Evolutionary conservation across 805 yeast species (phyloP).

Genomic region (Candida broadrunensis): DNA sequence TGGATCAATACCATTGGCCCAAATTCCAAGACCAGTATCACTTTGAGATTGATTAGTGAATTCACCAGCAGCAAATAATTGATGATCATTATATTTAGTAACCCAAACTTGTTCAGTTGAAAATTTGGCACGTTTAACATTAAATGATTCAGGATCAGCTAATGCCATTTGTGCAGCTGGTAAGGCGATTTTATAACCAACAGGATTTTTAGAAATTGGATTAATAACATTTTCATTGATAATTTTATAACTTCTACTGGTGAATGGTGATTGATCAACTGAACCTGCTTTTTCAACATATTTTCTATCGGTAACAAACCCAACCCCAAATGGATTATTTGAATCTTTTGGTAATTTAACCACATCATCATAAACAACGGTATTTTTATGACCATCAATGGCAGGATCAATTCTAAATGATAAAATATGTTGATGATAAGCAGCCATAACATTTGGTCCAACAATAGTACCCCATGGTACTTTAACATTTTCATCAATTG

Average conservation of each 20-base stretch:
- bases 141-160: conserved; percentile 61
- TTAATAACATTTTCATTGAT: conserved; percentile 72
- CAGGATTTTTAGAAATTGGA: conserved; percentile 67
- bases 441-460: conserved; percentile 79
- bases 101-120: conserved; percentile 83
- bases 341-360: conserved; percentile 55
- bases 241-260: conserved; percentile 70
- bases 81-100: conserved; percentile 70
- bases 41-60: conserved; percentile 75
- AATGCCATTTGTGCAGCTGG: conserved; percentile 76
- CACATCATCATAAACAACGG: conserved; percentile 70
- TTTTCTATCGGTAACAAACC: conserved; percentile 62
- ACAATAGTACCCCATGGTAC: conserved; percentile 76
- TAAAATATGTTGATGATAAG: conserved; percentile 79
- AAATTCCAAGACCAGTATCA: conserved; percentile 68
- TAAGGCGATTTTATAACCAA: conserved; percentile 70
- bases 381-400: conserved; percentile 74
- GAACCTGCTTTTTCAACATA: conserved; percentile 68
- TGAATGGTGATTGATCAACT: conserved; percentile 72
- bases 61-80: conserved; percentile 79
- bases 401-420: conserved; percentile 82
- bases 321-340: conserved; percentile 66
- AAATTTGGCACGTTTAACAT: conserved; percentile 67
- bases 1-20: conserved; percentile 65
- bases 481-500: conserved; percentile 63